These are phyloP conservation scores for Lachancea quebecensis DNA, from an alignment of 805 yeast species.

Conservation along the genomic window DNA sequence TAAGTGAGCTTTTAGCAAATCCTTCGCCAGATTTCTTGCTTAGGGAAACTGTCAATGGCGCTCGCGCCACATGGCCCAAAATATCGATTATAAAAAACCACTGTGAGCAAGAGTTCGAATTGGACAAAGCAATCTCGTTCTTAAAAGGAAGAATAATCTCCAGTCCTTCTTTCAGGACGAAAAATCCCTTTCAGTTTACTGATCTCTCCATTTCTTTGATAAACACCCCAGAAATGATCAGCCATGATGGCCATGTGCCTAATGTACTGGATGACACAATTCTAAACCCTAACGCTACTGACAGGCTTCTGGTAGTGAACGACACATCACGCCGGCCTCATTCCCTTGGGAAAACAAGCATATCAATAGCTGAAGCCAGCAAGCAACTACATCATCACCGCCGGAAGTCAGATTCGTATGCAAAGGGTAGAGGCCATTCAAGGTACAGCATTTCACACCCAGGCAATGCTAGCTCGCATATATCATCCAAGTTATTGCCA, in stretches of 20 bases:
- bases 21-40: constrained; percentile 74
- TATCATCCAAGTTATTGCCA: constrained; percentile 8
- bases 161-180: constrained; percentile 22
- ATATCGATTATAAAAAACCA: constrained; percentile 79
- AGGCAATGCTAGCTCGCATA: constrained; percentile 5
- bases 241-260: constrained; percentile 7
- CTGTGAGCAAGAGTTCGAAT: constrained; percentile 80
- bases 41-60: constrained; percentile 66
- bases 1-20: constrained; percentile 60
- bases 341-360: constrained; percentile 7
- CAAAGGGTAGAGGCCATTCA: constrained; percentile 4
- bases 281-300: constrained; percentile 19
- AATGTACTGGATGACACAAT: constrained; percentile 27
- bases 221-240: constrained; percentile 12
- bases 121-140: constrained; percentile 70
- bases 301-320: constrained; percentile 9
- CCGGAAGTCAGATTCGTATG: constrained; percentile 11
- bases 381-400: constrained; percentile 7
- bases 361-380: constrained; percentile 5
- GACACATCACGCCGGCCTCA: constrained; percentile 7
- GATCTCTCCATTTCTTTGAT: constrained; percentile 20
- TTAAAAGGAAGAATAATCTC: constrained; percentile 56
- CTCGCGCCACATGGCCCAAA: constrained; percentile 91
- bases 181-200: constrained; percentile 26
- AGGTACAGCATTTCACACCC: constrained; percentile 6